phyloP scores from a whole-genome alignment of 768 basidiomycete species.

The Peribolospora baueri region DNA sequence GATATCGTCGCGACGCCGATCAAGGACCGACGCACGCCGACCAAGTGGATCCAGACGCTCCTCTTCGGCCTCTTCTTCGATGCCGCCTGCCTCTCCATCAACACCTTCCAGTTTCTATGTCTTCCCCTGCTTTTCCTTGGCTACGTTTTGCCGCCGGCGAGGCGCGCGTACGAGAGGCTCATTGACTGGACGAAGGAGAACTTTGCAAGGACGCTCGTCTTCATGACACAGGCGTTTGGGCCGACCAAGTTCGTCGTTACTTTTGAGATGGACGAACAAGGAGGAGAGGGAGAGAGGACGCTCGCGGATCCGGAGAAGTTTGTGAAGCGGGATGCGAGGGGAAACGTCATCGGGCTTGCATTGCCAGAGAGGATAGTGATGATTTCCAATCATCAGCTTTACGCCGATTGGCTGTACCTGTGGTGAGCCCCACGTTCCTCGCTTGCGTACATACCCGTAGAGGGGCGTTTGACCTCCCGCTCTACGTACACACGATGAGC shows the following conservation, averaged over 20 bases:
- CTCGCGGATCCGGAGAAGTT: slow-evolving; percentile 25
- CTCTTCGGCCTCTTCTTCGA: slow-evolving; percentile 3
- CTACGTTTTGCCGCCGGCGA: background rate
- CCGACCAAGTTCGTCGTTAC: slow-evolving; percentile 48
- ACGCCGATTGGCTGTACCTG: slow-evolving; percentile 39
- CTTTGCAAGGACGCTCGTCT: slow-evolving; percentile 21
- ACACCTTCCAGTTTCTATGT: slow-evolving; percentile 5
- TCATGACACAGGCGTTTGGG: slow-evolving; percentile 60
- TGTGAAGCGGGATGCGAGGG: slow-evolving; percentile 32
- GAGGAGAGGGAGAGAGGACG: slow-evolving; percentile 12
- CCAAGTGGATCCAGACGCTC: background rate
- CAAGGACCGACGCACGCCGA: background rate
- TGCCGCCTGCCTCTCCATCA: background rate
- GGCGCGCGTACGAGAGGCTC: background rate
- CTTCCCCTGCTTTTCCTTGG: background rate
- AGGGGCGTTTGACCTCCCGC: too few relatives aligned
- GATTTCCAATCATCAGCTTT: slow-evolving; percentile 69
- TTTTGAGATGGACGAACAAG: slow-evolving; percentile 44
- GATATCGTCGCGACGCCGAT: background rate
- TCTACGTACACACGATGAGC: too few relatives aligned
- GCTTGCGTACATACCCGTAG: background rate
- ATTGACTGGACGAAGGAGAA: slow-evolving; percentile 2
- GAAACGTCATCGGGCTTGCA: slow-evolving; percentile 35
- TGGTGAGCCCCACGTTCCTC: slow-evolving; percentile 19
- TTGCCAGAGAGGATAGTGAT: slow-evolving; percentile 58